phyloP scores from a whole-genome alignment of 2,329 filamentous ascomycete genomes.

The Penicillium italicum region DNA sequence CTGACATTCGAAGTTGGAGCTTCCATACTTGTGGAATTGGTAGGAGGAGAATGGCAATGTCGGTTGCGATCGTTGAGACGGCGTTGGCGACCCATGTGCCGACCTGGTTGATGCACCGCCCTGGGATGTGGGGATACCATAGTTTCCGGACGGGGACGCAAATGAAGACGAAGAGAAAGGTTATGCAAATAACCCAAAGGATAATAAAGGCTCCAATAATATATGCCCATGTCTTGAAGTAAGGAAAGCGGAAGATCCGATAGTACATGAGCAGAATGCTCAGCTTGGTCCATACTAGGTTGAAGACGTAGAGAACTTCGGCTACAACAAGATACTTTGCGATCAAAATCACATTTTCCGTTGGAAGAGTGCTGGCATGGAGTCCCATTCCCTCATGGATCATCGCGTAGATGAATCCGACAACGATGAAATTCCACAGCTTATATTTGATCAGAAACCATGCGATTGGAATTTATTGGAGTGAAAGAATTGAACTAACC shows the following conservation, averaged over 20 bases:
- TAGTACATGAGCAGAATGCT: conserved; percentile 30
- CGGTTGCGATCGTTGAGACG: conserved; percentile 23
- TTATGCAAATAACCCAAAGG: conserved; percentile 28
- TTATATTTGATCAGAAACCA: not conserved
- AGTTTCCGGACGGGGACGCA: conserved; percentile 30
- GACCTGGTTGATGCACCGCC: conserved; percentile 20
- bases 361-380: not conserved
- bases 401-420: not conserved
- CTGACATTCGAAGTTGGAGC: conserved; percentile 21
- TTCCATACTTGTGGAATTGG: conserved; percentile 30
- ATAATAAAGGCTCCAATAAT: conserved; percentile 26
- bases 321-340: conserved; percentile 38
- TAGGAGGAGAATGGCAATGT: conserved; percentile 25
- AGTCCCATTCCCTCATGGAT: not conserved
- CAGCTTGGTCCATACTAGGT: conserved; percentile 30
- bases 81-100: not conserved
- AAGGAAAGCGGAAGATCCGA: conserved; percentile 27
- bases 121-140: conserved; percentile 26
- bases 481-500: conserved; percentile 31
- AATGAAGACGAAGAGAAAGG: conserved; percentile 30
- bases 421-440: not conserved
- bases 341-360: conserved; percentile 14
- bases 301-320: conserved; percentile 40
- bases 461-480: not conserved
- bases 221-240: conserved; percentile 30